phyloP scores from a whole-genome alignment of 306 rosid genomes.

The Hippophae rhamnoides region DNA sequence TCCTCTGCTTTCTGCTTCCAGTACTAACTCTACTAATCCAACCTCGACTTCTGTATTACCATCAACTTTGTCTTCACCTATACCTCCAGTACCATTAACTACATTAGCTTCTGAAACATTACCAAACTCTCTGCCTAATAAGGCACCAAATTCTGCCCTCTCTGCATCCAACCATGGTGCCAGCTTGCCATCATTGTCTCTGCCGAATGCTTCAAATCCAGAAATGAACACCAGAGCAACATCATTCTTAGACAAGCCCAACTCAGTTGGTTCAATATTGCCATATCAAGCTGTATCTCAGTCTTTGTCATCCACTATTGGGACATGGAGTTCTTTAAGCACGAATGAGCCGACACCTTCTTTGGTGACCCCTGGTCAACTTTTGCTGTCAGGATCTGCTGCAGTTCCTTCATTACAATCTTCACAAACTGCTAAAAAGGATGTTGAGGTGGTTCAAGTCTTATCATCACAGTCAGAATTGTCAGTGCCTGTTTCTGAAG shows the following conservation, averaged over 20 bases:
- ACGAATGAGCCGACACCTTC: constrained; percentile 44
- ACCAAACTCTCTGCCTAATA: constrained; percentile 35
- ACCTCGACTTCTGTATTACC: constrained; percentile 35
- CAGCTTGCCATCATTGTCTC: constrained; percentile 41
- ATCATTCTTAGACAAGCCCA: constrained; percentile 41
- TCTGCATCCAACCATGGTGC: constrained; percentile 31
- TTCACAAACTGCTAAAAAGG: constrained; percentile 50
- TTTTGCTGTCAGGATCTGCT: constrained; percentile 57
- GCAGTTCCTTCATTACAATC: constrained; percentile 41
- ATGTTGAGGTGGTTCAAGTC: constrained; percentile 71
- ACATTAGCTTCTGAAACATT: constrained; percentile 47
- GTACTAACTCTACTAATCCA: constrained; percentile 32
- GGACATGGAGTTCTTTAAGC: constrained; percentile 38
- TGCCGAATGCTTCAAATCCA: constrained; percentile 34
- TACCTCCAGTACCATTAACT: constrained; percentile 31
- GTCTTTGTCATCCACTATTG: constrained; percentile 37
- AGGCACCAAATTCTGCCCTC: constrained; percentile 34
- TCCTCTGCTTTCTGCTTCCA: constrained; percentile 34
- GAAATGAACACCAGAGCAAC: constrained; percentile 40
- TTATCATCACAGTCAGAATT: constrained; percentile 44
- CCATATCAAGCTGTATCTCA: constrained; percentile 53
- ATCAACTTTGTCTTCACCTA: constrained; percentile 23
- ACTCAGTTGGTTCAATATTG: constrained; percentile 35
- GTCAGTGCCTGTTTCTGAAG: constrained; percentile 37
- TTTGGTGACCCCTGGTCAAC: constrained; percentile 79